Evolutionary conservation across 2,329 filamentous ascomycete genomes (phyloP), one percentile per base, ranked within the genome.

Genomic region (Metarhizium rileyi): DNA sequence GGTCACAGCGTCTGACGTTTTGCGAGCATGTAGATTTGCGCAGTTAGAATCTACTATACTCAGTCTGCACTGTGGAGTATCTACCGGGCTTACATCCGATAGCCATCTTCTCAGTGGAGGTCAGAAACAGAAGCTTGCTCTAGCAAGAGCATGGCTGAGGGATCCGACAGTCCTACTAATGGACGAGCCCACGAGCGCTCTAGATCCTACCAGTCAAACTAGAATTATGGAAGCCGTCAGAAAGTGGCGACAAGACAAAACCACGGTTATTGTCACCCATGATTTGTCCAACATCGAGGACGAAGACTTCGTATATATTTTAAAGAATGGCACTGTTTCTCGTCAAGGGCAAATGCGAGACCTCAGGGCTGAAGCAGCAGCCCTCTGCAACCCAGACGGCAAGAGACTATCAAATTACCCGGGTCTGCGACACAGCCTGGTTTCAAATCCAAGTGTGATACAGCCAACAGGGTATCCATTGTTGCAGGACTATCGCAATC

Each of bases 221-320:
- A 65, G 82, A 12, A 77, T 95, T 35, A 84, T 95, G 74, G 78
- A 86, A 40, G 80, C 83, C 0, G 84, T 96, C 47, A 76, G 88
- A 7, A 61, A 76, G 20, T 96, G 90, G 91, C 77, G 93, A 22
- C 71, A 69, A 33, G 84, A 78, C 0, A 93, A 87, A 63, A 96
- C 90, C 0, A 97, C 91, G 0, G 87, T 97, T 47, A 81, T 97
- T 56, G 91, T 97, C 58, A 96, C 93, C 0, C 91, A 97, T 60
- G 89, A 97, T 55, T 77, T 93, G 28, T 77, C 80, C 0, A 86
- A 91, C 56, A 91, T 97, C 9, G 64, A 69, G 4, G 69, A 80
- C 0, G 64, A 81, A 0, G 90, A 97, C 54, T 90, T 84, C 53
- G 77, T 94, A 0, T 95, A 90, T 56, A 77, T 95, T 10, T 70